phyloP scores from a whole-genome alignment of 805 yeast species.

The Cyberlindnera suaveolens region DNA sequence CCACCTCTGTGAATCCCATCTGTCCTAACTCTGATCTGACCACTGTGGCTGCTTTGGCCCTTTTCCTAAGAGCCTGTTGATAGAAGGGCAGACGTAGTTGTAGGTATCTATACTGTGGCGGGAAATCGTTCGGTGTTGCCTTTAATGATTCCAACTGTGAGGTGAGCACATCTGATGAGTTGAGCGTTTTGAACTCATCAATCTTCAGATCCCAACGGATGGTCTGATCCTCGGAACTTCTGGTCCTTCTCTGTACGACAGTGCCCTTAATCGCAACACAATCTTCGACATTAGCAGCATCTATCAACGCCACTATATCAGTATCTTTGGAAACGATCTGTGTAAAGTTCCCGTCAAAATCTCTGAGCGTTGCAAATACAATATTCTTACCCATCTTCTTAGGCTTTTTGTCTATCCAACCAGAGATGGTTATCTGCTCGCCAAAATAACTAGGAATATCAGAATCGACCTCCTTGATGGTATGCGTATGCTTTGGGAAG shows the following conservation, averaged over 20 bases:
- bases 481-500: slow-evolving; percentile 21
- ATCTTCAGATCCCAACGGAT: slow-evolving; percentile 55
- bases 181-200: slow-evolving; percentile 46
- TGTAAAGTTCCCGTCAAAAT: slow-evolving; percentile 55
- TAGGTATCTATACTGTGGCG: slow-evolving; percentile 74
- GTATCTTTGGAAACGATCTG: slow-evolving; percentile 46
- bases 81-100: slow-evolving; percentile 61
- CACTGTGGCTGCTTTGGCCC: slow-evolving; percentile 49
- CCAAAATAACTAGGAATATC: slow-evolving; percentile 5
- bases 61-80: slow-evolving; percentile 48
- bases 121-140: slow-evolving; percentile 50
- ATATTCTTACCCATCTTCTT: slow-evolving; percentile 57
- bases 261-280: slow-evolving; percentile 62
- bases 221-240: slow-evolving; percentile 10
- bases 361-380: slow-evolving; percentile 73
- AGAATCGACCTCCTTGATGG: slow-evolving; percentile 8
- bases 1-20: slow-evolving; percentile 67
- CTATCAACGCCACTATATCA: slow-evolving; percentile 31
- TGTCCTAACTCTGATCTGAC: slow-evolving; percentile 38
- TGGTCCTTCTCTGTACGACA: slow-evolving; percentile 30
- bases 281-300: slow-evolving; percentile 62
- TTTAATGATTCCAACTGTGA: slow-evolving; percentile 62
- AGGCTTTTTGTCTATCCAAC: slow-evolving; percentile 81
- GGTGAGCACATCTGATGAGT: slow-evolving; percentile 56
- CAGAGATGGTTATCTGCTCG: slow-evolving; percentile 48